Evolutionary conservation across 2,329 filamentous ascomycete genomes (phyloP).

Genomic region (Paraphoma chrysanthemicola): DNA sequence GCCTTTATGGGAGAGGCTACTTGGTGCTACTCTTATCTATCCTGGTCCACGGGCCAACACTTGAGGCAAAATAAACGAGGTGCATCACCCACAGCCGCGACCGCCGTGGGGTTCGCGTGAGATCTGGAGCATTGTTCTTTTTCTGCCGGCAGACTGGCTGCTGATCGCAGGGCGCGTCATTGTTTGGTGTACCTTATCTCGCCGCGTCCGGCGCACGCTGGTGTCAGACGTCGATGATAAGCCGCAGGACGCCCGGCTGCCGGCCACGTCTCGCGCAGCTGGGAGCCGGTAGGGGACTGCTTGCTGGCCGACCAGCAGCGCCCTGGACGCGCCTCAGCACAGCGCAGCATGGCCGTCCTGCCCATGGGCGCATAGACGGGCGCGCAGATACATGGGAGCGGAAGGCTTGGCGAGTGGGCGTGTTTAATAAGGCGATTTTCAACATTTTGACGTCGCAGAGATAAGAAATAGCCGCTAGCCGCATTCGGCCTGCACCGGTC

Average conservation of each 20-base stretch:
- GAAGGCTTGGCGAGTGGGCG: conserved; percentile 39
- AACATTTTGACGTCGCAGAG: conserved; percentile 1
- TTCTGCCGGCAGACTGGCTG: conserved; percentile 27
- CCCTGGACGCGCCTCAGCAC: conserved; percentile 8
- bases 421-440: conserved; percentile 23
- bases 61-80: conserved; percentile 46
- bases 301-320: conserved; percentile 15
- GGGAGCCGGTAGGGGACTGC: conserved; percentile 5
- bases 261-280: conserved; percentile 16
- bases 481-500: not conserved
- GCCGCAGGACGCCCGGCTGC: conserved; percentile 2
- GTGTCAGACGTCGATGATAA: conserved; percentile 16
- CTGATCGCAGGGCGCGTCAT: conserved; percentile 36
- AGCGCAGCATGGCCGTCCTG: not conserved
- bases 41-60: conserved; percentile 41
- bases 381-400: conserved; percentile 30
- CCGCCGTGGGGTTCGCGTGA: conserved; percentile 46
- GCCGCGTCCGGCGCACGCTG: conserved; percentile 21
- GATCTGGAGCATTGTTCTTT: conserved; percentile 44
- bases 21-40: conserved; percentile 47
- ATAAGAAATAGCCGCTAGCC: not conserved
- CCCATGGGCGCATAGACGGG: conserved; percentile 9
- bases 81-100: conserved; percentile 41
- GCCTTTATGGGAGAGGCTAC: conserved; percentile 42
- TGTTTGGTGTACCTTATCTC: conserved; percentile 32